These are phyloP conservation scores for Sanghuangporus baumii DNA, from an alignment of 1,284 basidiomycete genomes.

Conservation along the genomic window DNA sequence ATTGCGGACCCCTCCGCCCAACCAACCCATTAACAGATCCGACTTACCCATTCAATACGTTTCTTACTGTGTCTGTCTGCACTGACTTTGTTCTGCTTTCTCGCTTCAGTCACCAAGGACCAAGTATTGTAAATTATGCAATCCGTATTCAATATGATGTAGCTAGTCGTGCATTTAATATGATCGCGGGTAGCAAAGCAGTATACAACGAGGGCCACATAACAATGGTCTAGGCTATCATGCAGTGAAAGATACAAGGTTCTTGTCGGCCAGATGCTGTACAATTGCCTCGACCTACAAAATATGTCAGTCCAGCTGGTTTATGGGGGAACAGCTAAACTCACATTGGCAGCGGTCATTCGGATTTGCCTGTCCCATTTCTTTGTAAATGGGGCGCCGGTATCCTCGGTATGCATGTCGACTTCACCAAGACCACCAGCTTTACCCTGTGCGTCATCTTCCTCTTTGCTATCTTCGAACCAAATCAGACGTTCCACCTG, in stretches of 20 bases:
- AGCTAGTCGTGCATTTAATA: conserved; percentile 17
- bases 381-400: conserved; percentile 83
- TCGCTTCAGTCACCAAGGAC: not conserved
- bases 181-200: not conserved
- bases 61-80: conserved; percentile 6
- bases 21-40: not conserved
- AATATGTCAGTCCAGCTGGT: not conserved
- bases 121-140: conserved; percentile 15
- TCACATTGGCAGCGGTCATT: conserved; percentile 76
- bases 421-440: conserved; percentile 88
- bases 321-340: conserved; percentile 20
- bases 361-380: conserved; percentile 90
- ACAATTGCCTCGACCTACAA: conserved; percentile 74
- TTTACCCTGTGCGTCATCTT: conserved; percentile 87
- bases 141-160: conserved; percentile 20
- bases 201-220: not conserved
- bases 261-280: conserved; percentile 68
- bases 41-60: not conserved
- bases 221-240: conserved; percentile 5
- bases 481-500: conserved; percentile 91
- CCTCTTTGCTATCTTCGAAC: conserved; percentile 78
- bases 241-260: conserved; percentile 43
- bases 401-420: conserved; percentile 77
- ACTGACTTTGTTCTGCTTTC: not conserved
- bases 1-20: conserved; percentile 6